Base-by-base conservation (phyloP, 306 rosid genomes). In the Inga laurina region DNA sequence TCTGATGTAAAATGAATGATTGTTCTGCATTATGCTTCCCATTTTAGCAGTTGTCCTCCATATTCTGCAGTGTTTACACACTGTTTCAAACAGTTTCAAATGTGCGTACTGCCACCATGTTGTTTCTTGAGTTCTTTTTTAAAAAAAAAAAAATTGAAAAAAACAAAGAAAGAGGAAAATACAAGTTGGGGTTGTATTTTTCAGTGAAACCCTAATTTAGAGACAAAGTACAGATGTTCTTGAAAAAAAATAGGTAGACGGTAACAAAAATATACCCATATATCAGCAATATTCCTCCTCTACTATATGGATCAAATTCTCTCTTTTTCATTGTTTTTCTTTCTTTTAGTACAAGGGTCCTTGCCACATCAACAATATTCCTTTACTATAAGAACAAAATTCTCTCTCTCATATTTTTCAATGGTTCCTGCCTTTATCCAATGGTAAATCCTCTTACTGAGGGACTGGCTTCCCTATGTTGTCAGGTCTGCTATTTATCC, bases 1-100 rank as follows among this genome's bases (percentile, higher is more conserved):
- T 72, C 57, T 32, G 67, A 61, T 57, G 85, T 80, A 77, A 72
- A 77, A 76, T 80, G 82, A 34, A 70, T 65, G 70, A 64, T 65
- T 70, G n/a, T 39, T 80, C 54, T 76, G 82, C 82, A 35, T 71
- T 78, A 70, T 76, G 73, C 74, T 75, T 21, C 61, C 61, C 76
- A 45, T 68, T 67, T 59, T 79, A 75, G 77, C 64, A 37, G 21
- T 59, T 57, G 73, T 76, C 56, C 82, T 64, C 39, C 48, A 71
- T 11, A 30, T 70, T 70, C 68, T 52, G 75, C 44, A 2, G 61
- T 51, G 48, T 78, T 61, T 75, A 45, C 45, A 62, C 30, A 85
- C 72, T 61, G 82, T 85, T 49, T 57, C 68, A 46, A 6, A 85
- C 72, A 49, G 82, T 85, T 49, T 57, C 68, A 46, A 10, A 74